These are phyloP conservation scores for Allium fistulosum DNA, from an alignment of 106 monocot genomes.

Conservation along the genomic window DNA sequence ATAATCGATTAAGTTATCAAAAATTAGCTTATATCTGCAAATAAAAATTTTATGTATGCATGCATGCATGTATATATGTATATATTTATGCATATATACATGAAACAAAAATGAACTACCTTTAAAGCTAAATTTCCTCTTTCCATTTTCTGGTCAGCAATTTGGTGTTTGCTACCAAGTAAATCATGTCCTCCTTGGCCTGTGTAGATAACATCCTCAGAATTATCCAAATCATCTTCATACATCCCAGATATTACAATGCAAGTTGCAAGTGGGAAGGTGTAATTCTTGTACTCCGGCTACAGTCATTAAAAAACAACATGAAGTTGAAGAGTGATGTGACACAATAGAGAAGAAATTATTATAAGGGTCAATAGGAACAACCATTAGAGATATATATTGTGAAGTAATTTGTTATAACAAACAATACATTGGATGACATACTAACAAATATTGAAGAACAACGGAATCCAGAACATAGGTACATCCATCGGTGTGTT, in stretches of 20 bases:
- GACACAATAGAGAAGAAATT: no score
- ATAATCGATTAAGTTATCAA: no score
- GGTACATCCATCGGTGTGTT: not conserved
- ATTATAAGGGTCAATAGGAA: no score
- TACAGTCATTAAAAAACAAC: no score
- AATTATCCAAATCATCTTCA: constrained; percentile 87
- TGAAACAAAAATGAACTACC: constrained; percentile 14
- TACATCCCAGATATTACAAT: constrained; percentile 86
- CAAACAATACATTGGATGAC: no score
- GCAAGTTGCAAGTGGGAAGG: constrained; percentile 67
- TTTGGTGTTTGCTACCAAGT: constrained; percentile 61
- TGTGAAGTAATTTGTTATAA: no score
- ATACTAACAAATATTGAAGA: not conserved
- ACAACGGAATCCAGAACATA: constrained; percentile 5
- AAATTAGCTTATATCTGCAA: not conserved
- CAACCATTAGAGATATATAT: no score
- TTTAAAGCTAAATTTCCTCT: constrained; percentile 85
- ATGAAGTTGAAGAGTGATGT: no score
- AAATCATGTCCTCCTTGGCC: constrained; percentile 94
- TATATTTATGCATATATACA: not conserved
- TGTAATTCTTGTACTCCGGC: constrained; percentile 29
- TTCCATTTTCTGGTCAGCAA: constrained; percentile 60
- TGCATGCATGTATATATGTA: not conserved
- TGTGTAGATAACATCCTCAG: constrained; percentile 77
- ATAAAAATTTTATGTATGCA: not conserved